Base-by-base conservation (phyloP, 2,329 filamentous ascomycete species). In the Sphaceloma murrayae region DNA sequence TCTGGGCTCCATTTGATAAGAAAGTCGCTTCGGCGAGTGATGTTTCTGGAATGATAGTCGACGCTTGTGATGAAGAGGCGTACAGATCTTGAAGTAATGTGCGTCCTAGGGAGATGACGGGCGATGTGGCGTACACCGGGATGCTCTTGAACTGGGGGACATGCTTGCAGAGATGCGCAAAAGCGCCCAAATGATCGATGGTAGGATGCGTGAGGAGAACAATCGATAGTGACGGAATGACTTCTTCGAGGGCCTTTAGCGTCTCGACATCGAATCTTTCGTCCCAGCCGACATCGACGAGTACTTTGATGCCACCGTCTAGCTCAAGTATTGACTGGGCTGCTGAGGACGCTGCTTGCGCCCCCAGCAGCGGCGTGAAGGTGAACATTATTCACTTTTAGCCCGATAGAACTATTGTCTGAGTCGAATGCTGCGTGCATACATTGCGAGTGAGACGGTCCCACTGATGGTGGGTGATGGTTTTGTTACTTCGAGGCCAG, bases 321-420 rank as follows among this genome's bases (percentile, higher is more conserved):
- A 98, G 82, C 68, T 96, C 89, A 36, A 98, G 71, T 26, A 98
- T 77, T n/a, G 91, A 96, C 62, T 95, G 87, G 51, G 87, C 93
- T 32, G 89, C 88, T 47, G 80, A 73, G 34, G 86, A 91, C 53
- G 83, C 77, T 42, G 85, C 88, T 58, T 93, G 85, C 49, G 91
- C 89, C 60, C 91, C 91, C 54, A 94, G 80, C 47, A 98, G 72
- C 34, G 91, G 80, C 58, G 84, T 93, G 66, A 96, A 95, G 53
- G 83, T 94, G 71, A 98, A 96, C 91, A 98, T 98, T 56, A 11
- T 76, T 32, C 31, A 27, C 24, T 11, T 27, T 11, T n/a, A n/a
- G n/a, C n/a, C n/a, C n/a, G n/a, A 27, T 27, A 27, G 24, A 6
- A 6, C 24, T 11, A 11, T 11, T 11, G 24, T 27, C 24, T 27